Conservation (phyloP, 306 rosid genomes). For the Medicago arabica region DNA sequence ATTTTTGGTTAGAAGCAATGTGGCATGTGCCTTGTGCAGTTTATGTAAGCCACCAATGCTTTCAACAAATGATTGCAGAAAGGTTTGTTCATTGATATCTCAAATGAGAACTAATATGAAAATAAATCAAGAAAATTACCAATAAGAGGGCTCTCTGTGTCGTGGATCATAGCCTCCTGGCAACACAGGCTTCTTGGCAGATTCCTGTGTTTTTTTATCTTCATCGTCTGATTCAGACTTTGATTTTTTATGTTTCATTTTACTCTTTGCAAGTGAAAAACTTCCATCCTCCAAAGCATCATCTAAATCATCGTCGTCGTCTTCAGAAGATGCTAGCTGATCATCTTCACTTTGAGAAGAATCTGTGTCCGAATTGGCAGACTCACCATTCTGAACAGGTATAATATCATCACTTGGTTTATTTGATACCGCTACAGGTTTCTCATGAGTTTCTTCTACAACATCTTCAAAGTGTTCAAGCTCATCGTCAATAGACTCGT, state of each 20-base stretch:
- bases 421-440: constrained; percentile 47
- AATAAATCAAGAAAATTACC: constrained; percentile 56
- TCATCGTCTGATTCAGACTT: constrained; percentile 43
- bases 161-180: constrained; percentile 92
- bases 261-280: constrained; percentile 53
- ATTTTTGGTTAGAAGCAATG: no score
- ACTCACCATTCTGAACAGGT: constrained; percentile 41
- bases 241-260: constrained; percentile 39
- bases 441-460: constrained; percentile 62
- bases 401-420: constrained; percentile 42
- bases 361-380: constrained; percentile 51
- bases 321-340: constrained; percentile 63
- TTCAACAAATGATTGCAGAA: constrained; percentile 16
- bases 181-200: constrained; percentile 53
- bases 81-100: neutral
- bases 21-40: neutral
- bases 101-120: constrained; percentile 5
- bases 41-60: neutral
- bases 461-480: constrained; percentile 92
- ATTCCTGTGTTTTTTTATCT: constrained; percentile 39
- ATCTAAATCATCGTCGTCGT: constrained; percentile 53
- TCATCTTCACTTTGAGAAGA: constrained; percentile 67
- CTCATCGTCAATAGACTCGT: constrained; percentile 80
- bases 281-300: constrained; percentile 63
- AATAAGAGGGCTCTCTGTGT: constrained; percentile 82